A percentile compares a stretch with the other conserved stretches of the same genome.
Evolutionary conservation across 257 asterid genomes (phyloP).

Genomic region (Forsythia viridissima): DNA sequence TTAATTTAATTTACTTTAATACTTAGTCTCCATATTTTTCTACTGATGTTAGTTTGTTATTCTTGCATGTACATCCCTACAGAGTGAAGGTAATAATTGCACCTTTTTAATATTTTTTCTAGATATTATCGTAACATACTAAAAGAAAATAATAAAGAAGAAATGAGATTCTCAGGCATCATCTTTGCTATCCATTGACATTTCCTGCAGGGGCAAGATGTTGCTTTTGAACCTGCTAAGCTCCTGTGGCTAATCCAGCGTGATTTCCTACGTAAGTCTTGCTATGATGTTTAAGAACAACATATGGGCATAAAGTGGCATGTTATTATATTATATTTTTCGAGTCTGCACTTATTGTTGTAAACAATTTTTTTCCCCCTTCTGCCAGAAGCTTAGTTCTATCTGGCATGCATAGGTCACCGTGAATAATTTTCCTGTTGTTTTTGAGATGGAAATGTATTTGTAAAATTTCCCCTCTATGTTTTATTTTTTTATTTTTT

Average conservation of each 20-base stretch:
- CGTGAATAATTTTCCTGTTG: background rate
- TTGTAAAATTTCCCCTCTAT: background rate
- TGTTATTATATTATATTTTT: too few relatives aligned
- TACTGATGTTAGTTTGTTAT: slow-evolving; percentile 41
- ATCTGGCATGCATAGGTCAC: background rate
- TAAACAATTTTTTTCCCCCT: too few relatives aligned
- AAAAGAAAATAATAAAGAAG: background rate
- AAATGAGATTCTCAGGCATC: slow-evolving; percentile 12
- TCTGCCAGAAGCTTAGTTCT: background rate
- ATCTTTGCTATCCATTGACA: slow-evolving; percentile 18
- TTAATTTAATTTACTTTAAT: slow-evolving; percentile 14
- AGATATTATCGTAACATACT: background rate
- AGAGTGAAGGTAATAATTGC: slow-evolving; percentile 83
- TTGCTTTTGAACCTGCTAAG: slow-evolving; percentile 97
- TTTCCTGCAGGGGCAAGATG: slow-evolving; percentile 82
- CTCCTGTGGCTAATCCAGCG: slow-evolving; percentile 98
- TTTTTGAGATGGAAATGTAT: slow-evolving; percentile 5
- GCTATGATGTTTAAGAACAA: background rate
- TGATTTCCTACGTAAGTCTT: slow-evolving; percentile 86
- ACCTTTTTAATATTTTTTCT: background rate
- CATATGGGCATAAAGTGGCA: background rate
- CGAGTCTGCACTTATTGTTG: background rate
- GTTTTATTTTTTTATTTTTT: background rate
- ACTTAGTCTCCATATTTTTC: slow-evolving; percentile 14
- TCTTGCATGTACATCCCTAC: slow-evolving; percentile 28